Evolutionary conservation across 306 rosid genomes (phyloP), one percentile per base, ranked within the genome.

Genomic region (Vigna nakashimae): DNA sequence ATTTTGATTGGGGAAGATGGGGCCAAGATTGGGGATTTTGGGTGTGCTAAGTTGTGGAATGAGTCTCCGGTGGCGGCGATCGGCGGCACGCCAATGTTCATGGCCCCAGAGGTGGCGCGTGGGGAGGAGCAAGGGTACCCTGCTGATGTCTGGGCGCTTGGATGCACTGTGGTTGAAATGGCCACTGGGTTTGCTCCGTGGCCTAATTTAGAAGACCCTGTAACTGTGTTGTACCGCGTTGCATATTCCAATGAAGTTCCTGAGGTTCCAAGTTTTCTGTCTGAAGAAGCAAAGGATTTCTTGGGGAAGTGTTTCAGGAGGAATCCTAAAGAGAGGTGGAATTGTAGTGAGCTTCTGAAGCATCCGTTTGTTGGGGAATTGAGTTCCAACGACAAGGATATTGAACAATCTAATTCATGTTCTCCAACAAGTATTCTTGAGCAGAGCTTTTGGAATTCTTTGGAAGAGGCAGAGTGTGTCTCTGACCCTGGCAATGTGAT

Each of bases 391-490:
- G 77, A 3, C 4, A 87, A 89, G 88, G 32, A 75, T 73, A 69
- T 59, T 38, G 55, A 76, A 36, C 89, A 85, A 49, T 85, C 83
- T 36, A 52, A 84, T 84, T 82, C 96, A 34, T 36, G 77, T 53
- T 87, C 99, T 36, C 99, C 99, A 9, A 96, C 99, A 16, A 90
- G 99, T 63, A 86, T 92, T 86, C 91, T 96, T 49, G 98, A 96
- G 34, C 91, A 86, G 26, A 81, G 87, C 3, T 66, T 92, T 78
- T 96, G 99, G 99, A 87, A 83, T 65, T 88, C 78, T 13, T n/a
- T 82, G 16, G 91, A 88, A 56, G 95, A 86, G 30, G 79, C 45
- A 69, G 74, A 49, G 42, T 13, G 66, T 75, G 73, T n/a, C 28
- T 65, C 63, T 75, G 77, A 24, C 51, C 58, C 63, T 26, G 50